A percentile compares a stretch with the other conserved stretches of the same genome.
Conservation (phyloP, 1,139 yeast genomes). For the Candida buenavistaensis region DNA sequence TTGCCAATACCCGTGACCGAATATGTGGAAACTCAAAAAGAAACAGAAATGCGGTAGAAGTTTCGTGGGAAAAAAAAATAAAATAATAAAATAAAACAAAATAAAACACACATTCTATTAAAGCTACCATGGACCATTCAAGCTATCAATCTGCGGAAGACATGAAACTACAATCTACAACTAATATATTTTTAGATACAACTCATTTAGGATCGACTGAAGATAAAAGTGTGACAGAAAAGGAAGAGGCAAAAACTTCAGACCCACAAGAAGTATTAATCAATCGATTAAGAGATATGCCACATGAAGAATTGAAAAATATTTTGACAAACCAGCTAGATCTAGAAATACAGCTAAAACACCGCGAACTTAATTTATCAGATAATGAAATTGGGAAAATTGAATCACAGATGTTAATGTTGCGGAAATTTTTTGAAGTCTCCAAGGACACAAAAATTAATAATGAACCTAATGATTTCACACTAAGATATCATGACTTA, state of each 20-base stretch:
- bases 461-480: constrained; percentile 51
- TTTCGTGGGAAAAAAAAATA: too few species aligned
- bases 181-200: neutral
- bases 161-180: too few species aligned
- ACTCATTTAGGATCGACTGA: neutral
- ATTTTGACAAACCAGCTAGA: constrained; percentile 56
- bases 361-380: constrained; percentile 59
- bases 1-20: too few species aligned
- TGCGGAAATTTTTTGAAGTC: constrained; percentile 54
- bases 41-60: too few species aligned
- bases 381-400: constrained; percentile 66
- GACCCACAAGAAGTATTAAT: constrained; percentile 16
- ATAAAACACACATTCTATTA: too few species aligned
- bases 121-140: too few species aligned
- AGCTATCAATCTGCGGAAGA: too few species aligned
- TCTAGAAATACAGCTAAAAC: constrained; percentile 68
- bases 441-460: constrained; percentile 36
- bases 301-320: constrained; percentile 38
- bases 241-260: constrained; percentile 3
- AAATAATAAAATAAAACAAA: too few species aligned
- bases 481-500: constrained; percentile 45
- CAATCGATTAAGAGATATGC: constrained; percentile 32
- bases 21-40: too few species aligned
- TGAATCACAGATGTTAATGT: constrained; percentile 56
- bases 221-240: constrained; percentile 2